Conservation (phyloP, 495 filamentous ascomycete genomes). For the Paragyromitra xinjiangensis region DNA sequence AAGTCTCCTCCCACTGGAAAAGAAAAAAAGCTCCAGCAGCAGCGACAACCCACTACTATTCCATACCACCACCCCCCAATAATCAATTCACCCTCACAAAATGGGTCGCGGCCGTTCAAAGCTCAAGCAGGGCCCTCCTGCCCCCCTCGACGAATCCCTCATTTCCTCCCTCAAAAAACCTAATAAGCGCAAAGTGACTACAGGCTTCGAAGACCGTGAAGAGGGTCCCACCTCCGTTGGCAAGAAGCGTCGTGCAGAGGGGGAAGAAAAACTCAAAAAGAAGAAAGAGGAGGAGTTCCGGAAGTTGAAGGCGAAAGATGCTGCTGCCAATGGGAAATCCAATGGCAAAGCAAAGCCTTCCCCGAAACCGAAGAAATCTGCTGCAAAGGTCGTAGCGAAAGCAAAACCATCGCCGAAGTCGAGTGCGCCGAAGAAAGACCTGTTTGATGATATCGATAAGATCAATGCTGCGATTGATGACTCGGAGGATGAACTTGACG, state of each 20-base stretch:
- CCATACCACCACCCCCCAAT: background rate
- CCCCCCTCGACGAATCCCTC: conserved; percentile 80
- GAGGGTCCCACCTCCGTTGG: conserved; percentile 55
- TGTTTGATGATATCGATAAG: conserved; percentile 58
- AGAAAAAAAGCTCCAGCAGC: conserved; percentile 19
- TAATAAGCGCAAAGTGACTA: conserved; percentile 73
- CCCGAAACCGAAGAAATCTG: conserved; percentile 54
- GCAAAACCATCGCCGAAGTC: conserved; percentile 55
- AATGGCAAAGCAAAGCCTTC: conserved; percentile 52
- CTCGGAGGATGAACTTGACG: conserved; percentile 66
- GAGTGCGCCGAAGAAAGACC: conserved; percentile 59
- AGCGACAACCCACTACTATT: conserved; percentile 15
- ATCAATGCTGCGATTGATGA: conserved; percentile 64
- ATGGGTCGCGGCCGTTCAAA: conserved; percentile 94
- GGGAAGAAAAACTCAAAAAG: conserved; percentile 59
- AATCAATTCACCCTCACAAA: conserved; percentile 55
- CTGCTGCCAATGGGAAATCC: conserved; percentile 48
- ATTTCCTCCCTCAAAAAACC: conserved; percentile 62
- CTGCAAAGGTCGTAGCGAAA: conserved; percentile 62
- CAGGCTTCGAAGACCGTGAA: conserved; percentile 62
- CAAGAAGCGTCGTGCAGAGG: conserved; percentile 37
- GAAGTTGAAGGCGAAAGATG: conserved; percentile 58
- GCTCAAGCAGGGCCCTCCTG: conserved; percentile 91
- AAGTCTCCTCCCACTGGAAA: conserved; percentile 25
- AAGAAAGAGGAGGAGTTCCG: conserved; percentile 55